A percentile compares a stretch with the other conserved stretches of the same genome.
These are phyloP conservation scores for Lizanozyma gosingica DNA, from an alignment of 1,139 yeast genomes.

Conservation along the genomic window DNA sequence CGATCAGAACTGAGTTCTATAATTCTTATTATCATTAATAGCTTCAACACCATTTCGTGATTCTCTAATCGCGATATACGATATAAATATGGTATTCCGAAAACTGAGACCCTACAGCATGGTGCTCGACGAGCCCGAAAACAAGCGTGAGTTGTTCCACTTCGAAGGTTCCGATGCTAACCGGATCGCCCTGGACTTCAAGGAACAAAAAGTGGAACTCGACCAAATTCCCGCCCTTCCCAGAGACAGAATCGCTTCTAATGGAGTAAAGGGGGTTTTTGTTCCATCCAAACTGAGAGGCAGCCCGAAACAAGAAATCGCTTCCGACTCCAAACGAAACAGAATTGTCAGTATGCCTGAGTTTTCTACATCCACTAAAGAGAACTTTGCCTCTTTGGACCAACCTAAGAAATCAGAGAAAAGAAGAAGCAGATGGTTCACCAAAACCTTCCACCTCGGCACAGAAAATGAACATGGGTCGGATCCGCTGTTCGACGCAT, in stretches of 20 bases:
- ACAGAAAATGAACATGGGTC: background rate
- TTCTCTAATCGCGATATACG: no score
- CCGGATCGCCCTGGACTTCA: background rate
- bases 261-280: background rate
- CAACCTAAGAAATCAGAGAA: background rate
- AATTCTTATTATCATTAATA: no score
- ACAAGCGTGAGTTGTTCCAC: background rate
- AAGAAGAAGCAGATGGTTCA: background rate
- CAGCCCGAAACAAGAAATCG: conserved; percentile 13
- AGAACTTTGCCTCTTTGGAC: background rate
- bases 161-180: background rate
- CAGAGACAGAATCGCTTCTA: background rate
- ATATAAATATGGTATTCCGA: background rate
- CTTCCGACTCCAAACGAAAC: conserved; percentile 4
- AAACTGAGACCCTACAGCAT: background rate
- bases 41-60: no score
- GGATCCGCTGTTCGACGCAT: background rate
- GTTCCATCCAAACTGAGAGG: conserved; percentile 20
- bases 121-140: background rate
- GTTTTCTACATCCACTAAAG: background rate
- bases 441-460: background rate
- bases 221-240: conserved; percentile 21
- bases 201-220: conserved; percentile 1
- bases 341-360: conserved; percentile 20
- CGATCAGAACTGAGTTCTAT: no score